Evolutionary conservation across 345 rosid genomes (phyloP).

Genomic region (Physaria fendleri): DNA sequence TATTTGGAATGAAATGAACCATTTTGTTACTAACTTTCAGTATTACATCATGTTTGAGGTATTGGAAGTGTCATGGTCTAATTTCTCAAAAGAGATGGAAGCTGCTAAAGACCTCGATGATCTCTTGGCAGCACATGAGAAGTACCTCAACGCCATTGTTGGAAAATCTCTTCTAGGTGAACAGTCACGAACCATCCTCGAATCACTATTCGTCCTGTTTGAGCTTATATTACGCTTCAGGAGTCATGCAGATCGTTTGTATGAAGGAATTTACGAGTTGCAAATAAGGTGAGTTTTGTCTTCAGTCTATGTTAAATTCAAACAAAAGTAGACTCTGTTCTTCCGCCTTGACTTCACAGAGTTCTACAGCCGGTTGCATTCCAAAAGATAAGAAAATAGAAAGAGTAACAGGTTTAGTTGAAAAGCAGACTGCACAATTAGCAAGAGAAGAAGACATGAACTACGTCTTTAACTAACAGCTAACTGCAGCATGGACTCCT

Average conservation of each 20-base stretch:
- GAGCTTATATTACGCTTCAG: slow-evolving; percentile 82
- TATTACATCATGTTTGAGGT: slow-evolving; percentile 99
- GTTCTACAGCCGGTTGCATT: slow-evolving; percentile 63
- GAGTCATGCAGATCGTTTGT: slow-evolving; percentile 85
- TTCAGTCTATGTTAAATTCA: not conserved
- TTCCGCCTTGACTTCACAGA: slow-evolving; percentile 96
- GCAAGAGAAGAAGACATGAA: slow-evolving; percentile 18
- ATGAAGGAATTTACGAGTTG: slow-evolving; percentile 80
- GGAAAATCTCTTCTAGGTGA: slow-evolving; percentile 94
- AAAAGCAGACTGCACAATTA: slow-evolving; percentile 20
- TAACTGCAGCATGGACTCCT: slow-evolving; percentile 21
- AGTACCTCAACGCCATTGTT: slow-evolving; percentile 76
- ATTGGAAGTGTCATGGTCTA: slow-evolving; percentile 94
- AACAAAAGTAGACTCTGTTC: slow-evolving; percentile 36
- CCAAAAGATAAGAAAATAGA: slow-evolving; percentile 35
- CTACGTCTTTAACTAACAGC: slow-evolving; percentile 23
- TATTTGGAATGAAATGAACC: slow-evolving; percentile 95
- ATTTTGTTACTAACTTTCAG: slow-evolving; percentile 92
- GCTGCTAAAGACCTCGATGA: slow-evolving; percentile 93
- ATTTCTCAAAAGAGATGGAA: slow-evolving; percentile 85
- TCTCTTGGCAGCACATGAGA: slow-evolving; percentile 91
- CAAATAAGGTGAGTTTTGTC: slow-evolving; percentile 64
- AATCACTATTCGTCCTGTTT: slow-evolving; percentile 77
- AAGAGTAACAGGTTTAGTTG: slow-evolving; percentile 13
- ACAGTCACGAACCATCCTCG: slow-evolving; percentile 66